Evolutionary conservation across 1,139 yeast genomes (phyloP), one percentile per base, ranked within the genome.

Genomic region (Scheffersomyces cryptocercus): DNA sequence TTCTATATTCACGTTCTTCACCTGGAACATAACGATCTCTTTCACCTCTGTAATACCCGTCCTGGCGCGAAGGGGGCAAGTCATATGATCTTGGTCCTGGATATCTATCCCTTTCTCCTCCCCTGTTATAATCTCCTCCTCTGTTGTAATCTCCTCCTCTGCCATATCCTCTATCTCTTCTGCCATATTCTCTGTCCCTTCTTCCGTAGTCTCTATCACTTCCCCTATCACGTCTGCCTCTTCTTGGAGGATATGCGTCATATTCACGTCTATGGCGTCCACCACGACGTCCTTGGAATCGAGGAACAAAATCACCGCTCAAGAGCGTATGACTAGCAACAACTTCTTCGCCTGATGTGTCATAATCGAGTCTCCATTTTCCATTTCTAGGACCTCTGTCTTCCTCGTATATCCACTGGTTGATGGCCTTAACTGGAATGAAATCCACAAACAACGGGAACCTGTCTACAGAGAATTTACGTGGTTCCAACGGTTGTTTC

Each of bases 381-480:
- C 77, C 79, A 51, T 73, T 67, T 36, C 58, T 56, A 7, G 80
- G 78, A 8, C 75, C 76, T 36, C 55, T 57, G 43, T 68, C 73
- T 51, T 75, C 80, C 51, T 74, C 77, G 50, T 64, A 75, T 11
- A 74, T 72, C 79, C 79, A 74, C 42, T 64, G 67, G 45, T 68
- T 70, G 14, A 73, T 64, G 13, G 76, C 77, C 49, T 70, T 69
- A 10, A 72, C 78, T 0, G 79, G 79, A 32, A 75, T 68, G 50
- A 58, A 74, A 49, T 75, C 79, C 35, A 70, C 69, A 49, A 58
- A 73, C 33, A 73, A 50, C 9, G 64, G 62, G 33, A 54, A 55
- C 48, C 72, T 54, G 14, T 58, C 58, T 4, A 58, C 56, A 4
- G 45, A 37, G 32, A 48, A 59, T 29, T 58, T 50, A 29, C 56